Conservation (phyloP, 1,284 basidiomycete species). For the Coriolopsis trogii region DNA sequence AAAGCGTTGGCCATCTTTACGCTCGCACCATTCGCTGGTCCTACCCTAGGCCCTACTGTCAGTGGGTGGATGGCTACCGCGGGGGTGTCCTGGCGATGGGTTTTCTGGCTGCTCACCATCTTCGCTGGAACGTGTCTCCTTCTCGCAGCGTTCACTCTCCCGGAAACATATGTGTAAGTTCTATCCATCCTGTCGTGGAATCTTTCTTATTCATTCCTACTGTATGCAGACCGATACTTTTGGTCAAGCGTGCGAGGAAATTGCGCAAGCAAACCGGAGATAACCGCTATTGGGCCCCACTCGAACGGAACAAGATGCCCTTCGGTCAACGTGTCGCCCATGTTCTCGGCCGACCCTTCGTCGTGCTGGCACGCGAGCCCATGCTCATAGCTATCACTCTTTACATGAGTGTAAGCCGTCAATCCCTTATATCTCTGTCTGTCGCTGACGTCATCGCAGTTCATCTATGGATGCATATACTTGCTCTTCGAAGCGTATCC, state of each 20-base stretch:
- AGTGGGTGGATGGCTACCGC: constrained; percentile 55
- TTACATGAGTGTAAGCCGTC: constrained; percentile 45
- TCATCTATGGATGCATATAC: constrained; percentile 50
- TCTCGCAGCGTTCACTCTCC: constrained; percentile 66
- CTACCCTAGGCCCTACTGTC: constrained; percentile 66
- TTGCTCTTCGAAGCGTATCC: constrained; percentile 41
- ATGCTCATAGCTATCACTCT: constrained; percentile 48
- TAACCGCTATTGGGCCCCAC: constrained; percentile 49
- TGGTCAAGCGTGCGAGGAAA: constrained; percentile 39
- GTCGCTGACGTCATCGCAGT: constrained; percentile 22
- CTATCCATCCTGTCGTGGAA: background rate
- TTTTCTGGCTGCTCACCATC: constrained; percentile 75
- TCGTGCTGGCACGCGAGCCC: constrained; percentile 46
- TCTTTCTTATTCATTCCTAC: background rate
- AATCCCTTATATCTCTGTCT: background rate
- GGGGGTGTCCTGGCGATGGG: constrained; percentile 68
- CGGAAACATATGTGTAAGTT: constrained; percentile 69
- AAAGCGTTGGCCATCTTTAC: constrained; percentile 39
- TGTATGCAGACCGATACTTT: constrained; percentile 46
- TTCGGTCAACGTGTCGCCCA: constrained; percentile 36
- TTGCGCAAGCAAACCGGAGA: constrained; percentile 54
- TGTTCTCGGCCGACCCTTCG: constrained; percentile 42
- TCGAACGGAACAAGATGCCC: constrained; percentile 37
- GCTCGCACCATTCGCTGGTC: constrained; percentile 78
- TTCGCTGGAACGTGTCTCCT: constrained; percentile 58